Conservation (phyloP, 371 early-diverging fungal species). For the Capniomyces stellatus region DNA sequence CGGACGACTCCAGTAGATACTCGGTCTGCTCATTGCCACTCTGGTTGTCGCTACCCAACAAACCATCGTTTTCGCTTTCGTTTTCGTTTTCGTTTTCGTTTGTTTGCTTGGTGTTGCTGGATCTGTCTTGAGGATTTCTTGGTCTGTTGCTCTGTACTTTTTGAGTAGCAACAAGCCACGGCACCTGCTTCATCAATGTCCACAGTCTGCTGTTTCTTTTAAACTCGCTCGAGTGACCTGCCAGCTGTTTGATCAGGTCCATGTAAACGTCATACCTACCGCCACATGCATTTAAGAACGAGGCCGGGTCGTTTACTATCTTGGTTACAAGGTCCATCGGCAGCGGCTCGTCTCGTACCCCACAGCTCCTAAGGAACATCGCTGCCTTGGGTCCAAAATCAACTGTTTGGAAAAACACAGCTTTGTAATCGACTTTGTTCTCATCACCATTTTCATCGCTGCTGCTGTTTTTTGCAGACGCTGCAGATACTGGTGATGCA, state of each 20-base stretch:
- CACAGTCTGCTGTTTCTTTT: conserved; percentile 23
- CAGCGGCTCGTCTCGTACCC: conserved; percentile 70
- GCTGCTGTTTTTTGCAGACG: neutral
- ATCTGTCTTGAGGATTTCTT: too few species aligned
- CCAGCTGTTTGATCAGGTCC: conserved; percentile 49
- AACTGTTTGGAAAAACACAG: conserved; percentile 41
- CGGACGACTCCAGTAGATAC: conserved; percentile 42
- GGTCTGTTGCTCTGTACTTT: conserved; percentile 7
- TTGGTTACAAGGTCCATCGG: conserved; percentile 51
- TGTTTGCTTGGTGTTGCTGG: neutral
- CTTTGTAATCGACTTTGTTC: conserved; percentile 17
- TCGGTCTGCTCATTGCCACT: conserved; percentile 25
- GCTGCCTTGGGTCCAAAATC: conserved; percentile 58
- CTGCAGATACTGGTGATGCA: neutral
- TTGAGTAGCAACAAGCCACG: conserved; percentile 34
- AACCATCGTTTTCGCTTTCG: neutral
- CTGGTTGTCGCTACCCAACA: too few species aligned
- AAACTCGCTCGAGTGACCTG: conserved; percentile 40
- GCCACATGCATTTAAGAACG: conserved; percentile 43
- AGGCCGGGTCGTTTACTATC: conserved; percentile 44
- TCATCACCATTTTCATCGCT: neutral
- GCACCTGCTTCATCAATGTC: conserved; percentile 34
- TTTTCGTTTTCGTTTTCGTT: neutral
- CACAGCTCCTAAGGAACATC: conserved; percentile 62
- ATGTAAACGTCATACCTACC: conserved; percentile 53